Conservation (phyloP, 2,329 filamentous ascomycete genomes). For the Phoma sp. region DNA sequence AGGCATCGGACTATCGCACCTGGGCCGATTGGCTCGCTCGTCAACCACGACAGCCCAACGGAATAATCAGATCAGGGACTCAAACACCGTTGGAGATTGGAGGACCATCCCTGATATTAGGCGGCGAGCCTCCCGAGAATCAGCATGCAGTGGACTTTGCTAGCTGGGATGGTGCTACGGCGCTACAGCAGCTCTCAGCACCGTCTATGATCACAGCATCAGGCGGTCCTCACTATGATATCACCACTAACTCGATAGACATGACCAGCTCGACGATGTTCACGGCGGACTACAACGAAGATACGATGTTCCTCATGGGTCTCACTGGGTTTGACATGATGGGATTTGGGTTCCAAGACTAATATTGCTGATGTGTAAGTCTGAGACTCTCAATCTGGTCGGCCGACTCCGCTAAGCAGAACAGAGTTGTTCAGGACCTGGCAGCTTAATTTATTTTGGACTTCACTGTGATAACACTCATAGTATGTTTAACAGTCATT, state of each 20-base stretch:
- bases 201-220: background rate
- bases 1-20: background rate
- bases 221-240: background rate
- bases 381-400: no score
- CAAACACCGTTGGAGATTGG: background rate
- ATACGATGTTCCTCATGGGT: slow-evolving; percentile 5
- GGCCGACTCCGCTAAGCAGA: no score
- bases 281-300: background rate
- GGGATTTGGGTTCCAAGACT: slow-evolving; percentile 8
- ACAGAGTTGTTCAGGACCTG: no score
- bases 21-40: slow-evolving; percentile 9
- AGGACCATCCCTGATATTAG: background rate
- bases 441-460: no score
- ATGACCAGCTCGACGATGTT: background rate
- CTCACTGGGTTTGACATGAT: slow-evolving; percentile 14
- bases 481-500: no score
- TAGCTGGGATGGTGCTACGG: slow-evolving; percentile 3
- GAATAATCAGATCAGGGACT: background rate
- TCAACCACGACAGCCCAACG: background rate
- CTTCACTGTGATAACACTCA: no score
- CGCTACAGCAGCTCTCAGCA: slow-evolving; percentile 2
- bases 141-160: background rate
- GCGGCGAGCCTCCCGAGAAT: background rate
- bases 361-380: no score
- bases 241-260: background rate